phyloP scores from a whole-genome alignment of 2,329 filamentous ascomycete genomes.

The Sphaceloma murrayae region DNA sequence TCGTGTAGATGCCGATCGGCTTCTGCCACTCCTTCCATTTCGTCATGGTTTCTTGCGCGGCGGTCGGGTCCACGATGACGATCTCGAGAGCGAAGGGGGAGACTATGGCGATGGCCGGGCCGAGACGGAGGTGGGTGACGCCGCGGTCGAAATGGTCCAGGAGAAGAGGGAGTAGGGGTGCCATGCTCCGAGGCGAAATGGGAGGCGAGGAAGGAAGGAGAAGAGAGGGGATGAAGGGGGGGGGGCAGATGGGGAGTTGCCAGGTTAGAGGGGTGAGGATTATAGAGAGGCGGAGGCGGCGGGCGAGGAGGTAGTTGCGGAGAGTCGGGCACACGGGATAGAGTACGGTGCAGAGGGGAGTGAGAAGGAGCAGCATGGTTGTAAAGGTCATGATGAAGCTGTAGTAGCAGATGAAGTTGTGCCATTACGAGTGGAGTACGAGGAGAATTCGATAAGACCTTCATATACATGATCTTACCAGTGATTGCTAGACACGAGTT shows the following conservation, averaged over 20 bases:
- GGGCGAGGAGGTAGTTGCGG: neutral
- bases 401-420: no score
- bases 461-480: no score
- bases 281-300: neutral
- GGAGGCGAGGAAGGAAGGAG: neutral
- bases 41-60: neutral
- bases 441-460: no score
- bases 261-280: slow-evolving; percentile 6
- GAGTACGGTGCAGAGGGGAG: neutral
- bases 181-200: slow-evolving; percentile 1
- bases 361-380: neutral
- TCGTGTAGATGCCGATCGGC: neutral
- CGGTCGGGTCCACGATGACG: neutral
- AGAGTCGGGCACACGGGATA: neutral
- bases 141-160: neutral
- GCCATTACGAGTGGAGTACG: no score
- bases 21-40: slow-evolving; percentile 1
- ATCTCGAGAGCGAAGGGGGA: slow-evolving; percentile 1
- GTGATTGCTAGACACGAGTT: no score
- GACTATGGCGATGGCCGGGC: slow-evolving; percentile 2
- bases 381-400: no score
- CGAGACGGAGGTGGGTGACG: neutral
- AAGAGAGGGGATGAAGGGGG: slow-evolving; percentile 2
- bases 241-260: slow-evolving; percentile 1
- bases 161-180: neutral